Evolutionary conservation across 2,329 filamentous ascomycete species (phyloP).

Genomic region (Aspergillus niger): DNA sequence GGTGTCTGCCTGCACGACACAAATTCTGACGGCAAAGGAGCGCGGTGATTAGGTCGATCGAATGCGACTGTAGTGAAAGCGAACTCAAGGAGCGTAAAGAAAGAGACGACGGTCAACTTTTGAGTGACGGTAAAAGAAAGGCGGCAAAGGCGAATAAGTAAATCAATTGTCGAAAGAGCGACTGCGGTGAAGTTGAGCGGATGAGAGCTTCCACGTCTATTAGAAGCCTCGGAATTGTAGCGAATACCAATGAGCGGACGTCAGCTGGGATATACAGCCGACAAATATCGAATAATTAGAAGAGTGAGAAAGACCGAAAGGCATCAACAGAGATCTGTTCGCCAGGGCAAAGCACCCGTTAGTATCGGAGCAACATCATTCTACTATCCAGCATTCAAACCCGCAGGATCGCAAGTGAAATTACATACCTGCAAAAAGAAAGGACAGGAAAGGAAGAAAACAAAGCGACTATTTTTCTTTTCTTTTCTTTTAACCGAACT

Average conservation of each 20-base stretch:
- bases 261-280: conserved; percentile 22
- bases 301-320: conserved; percentile 9
- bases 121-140: background rate
- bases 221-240: background rate
- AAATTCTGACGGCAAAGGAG: conserved; percentile 8
- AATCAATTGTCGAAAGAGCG: conserved; percentile 14
- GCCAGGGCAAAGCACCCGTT: background rate
- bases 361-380: background rate
- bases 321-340: conserved; percentile 12
- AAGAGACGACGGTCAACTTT: background rate
- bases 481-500: background rate
- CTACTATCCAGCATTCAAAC: background rate
- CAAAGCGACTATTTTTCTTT: background rate
- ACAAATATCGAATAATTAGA: conserved; percentile 14
- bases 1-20: conserved; percentile 22
- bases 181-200: conserved; percentile 1
- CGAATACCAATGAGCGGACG: conserved; percentile 26
- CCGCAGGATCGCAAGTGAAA: background rate
- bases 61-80: background rate
- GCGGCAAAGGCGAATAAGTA: conserved; percentile 6
- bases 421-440: conserved; percentile 13
- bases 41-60: background rate
- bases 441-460: background rate
- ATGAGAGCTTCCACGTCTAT: background rate
- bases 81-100: conserved; percentile 11